Conservation (phyloP, 2,329 filamentous ascomycete genomes). For the Arthrocladium fulminans region DNA sequence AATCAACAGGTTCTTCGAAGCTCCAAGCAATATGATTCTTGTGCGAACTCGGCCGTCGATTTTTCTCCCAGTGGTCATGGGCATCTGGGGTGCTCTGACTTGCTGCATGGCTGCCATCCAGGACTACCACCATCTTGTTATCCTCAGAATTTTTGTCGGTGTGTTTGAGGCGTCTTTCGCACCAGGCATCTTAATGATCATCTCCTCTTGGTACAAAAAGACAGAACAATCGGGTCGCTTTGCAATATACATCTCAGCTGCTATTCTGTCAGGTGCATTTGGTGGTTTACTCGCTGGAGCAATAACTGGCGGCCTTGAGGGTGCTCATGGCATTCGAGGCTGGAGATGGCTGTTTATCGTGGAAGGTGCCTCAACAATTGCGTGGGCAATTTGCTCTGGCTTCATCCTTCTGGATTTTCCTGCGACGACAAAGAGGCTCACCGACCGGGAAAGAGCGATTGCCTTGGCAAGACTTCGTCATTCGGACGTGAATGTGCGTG, state of each 20-base stretch:
- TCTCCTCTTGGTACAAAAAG: conserved; percentile 57
- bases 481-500: conserved; percentile 18
- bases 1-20: conserved; percentile 35
- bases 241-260: conserved; percentile 51
- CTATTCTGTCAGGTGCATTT: conserved; percentile 51
- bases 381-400: conserved; percentile 28
- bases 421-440: conserved; percentile 31
- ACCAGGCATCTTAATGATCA: conserved; percentile 48
- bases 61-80: conserved; percentile 13
- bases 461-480: conserved; percentile 22
- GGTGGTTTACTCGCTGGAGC: conserved; percentile 50
- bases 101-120: conserved; percentile 42
- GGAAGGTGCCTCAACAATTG: conserved; percentile 31
- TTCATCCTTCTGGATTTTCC: conserved; percentile 37
- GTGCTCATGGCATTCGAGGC: conserved; percentile 21
- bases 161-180: conserved; percentile 46
- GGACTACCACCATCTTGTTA: conserved; percentile 43
- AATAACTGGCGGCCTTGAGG: conserved; percentile 29
- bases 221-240: conserved; percentile 51
- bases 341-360: conserved; percentile 24
- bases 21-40: conserved; percentile 36
- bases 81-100: conserved; percentile 29
- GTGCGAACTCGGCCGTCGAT: conserved; percentile 24
- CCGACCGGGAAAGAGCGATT: conserved; percentile 41
- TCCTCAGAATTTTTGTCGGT: conserved; percentile 43